Base-by-base conservation (phyloP, 225 moss, liverwort and hornwort species). In the Rhytidiadelphus loreus region DNA sequence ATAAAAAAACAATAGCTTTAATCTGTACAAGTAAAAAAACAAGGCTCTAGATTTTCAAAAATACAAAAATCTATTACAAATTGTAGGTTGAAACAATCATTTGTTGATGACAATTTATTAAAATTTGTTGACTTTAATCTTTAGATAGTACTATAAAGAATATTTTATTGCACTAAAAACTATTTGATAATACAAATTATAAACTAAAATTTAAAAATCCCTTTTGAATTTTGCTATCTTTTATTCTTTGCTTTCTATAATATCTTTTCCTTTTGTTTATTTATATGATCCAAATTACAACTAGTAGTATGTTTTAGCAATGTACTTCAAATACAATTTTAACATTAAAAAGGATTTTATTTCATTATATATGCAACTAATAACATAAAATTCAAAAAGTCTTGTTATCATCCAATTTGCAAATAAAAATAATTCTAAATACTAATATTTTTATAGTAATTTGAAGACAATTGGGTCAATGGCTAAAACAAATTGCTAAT, bases 281-380 rank as follows among this genome's bases (percentile, higher is more conserved):
- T 73, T 4, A 19, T 19, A 30, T 44, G 3, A 48, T 4, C 12
- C 12, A 74, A 74, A 30, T 48, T 46, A 30, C 30, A 30, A 48
- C 11, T 0, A 0, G 0, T 74, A 48, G 4, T 19, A 0, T 18
- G 2, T 30, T 30, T 18, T 30, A 44, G 11, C 11, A 29, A 73
- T 46, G 18, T 73, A 29, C 0, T 11, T 73, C 7, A 30, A 30
- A 46, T 3, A 7, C 16, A 30, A 18, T 18, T 74, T 73, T 74
- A 48, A 19, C 7, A 19, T 33, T 32, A 13, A 18, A 44, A 29
- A 16, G 3, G 8, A 46, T 46, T 29, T 29, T 6, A 28, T 73
- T 25, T 30, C 11, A 46, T 29, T 72, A 46, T 46, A 3, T 9
- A 0, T 16, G 3, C 72, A 44, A 46, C 18, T 16, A 29, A 0